phyloP scores from a whole-genome alignment of 2,329 filamentous ascomycete genomes.

The Claviceps sp. region DNA sequence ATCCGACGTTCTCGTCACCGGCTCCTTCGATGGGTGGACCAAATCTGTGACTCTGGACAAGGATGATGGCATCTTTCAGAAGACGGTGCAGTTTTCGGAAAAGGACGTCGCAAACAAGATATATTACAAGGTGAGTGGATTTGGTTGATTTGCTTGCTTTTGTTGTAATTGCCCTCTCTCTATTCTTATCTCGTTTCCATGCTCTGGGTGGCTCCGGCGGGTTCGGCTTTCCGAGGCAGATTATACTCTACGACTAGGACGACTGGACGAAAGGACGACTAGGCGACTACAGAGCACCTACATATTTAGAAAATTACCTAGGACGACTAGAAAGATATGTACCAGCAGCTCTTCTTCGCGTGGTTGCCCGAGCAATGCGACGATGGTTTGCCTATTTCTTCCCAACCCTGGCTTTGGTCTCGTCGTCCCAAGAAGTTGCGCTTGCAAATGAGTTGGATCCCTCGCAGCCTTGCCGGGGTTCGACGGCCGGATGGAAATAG shows the following conservation, averaged over 20 bases:
- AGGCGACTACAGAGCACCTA: no score
- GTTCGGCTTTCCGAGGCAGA: background rate
- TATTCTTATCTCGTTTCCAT: background rate
- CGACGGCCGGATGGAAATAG: background rate
- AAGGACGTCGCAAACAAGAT: conserved; percentile 50
- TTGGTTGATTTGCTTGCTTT: background rate
- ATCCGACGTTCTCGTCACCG: conserved; percentile 57
- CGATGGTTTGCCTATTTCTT: background rate
- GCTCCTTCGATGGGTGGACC: conserved; percentile 88
- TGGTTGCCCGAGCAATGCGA: background rate
- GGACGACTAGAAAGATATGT: background rate
- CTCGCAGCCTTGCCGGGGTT: conserved; percentile 1
- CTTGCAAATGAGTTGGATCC: background rate
- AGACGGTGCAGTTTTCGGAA: conserved; percentile 60
- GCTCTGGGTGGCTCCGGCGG: background rate
- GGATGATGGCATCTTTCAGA: conserved; percentile 59
- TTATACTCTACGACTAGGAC: background rate
- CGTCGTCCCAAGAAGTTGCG: background rate
- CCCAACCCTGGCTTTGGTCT: background rate
- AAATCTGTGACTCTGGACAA: conserved; percentile 77
- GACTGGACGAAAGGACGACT: no score
- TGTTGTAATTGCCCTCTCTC: background rate
- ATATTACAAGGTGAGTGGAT: conserved; percentile 73
- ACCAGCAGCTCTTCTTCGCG: background rate
- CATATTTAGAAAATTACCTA: no score